Evolutionary conservation across 1,139 yeast species (phyloP), one percentile per base, ranked within the genome.

Genomic region (Kodamaea suecica): DNA sequence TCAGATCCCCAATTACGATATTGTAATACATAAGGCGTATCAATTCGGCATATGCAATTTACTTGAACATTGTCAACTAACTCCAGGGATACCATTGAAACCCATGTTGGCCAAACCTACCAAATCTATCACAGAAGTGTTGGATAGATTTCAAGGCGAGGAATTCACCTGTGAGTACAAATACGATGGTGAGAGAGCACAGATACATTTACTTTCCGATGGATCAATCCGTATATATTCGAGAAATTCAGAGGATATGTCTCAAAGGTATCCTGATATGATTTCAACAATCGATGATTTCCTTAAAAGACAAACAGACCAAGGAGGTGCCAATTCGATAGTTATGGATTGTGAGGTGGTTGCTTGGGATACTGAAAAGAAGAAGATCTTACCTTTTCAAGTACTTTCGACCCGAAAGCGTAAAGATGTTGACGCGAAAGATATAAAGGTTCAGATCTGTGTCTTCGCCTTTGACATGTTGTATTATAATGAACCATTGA

Each of bases 81-180:
- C 82, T 7, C 96, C 98, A 0, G 97, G 98, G 2, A 80, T 94
- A 11, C 99, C 99, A 1, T 68, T 92, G 49, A 90, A 90, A 53
- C 98, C 99, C 0, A 92, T 92, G 98, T 74, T 92, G 51, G 99
- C 99, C 4, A 92, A 92, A 55, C 98, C 99, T 2, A 90, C 98
- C 0, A 92, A 92, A 52, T 78, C 96, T 3, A 81, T 94, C 30
- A 75, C 84, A 19, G 99, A 94, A 54, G 85, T 94, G 0, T 69
- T 92, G 40, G 96, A 92, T 55, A 70, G 95, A 37, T 88, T 92
- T 56, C 85, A 84, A 45, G 90, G 83, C 23, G 84, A 82, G 47
- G 78, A 77, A 40, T 92, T 92, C 53, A 88, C 97, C 0, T 90
- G 97, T 56, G 98, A 92, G 55, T 92, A 90, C 63, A 92, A 92